Percentiles rank a stretch among this genome's conserved stretches.
phyloP scores from a whole-genome alignment of 257 asterid genomes.

The Solanum habrochaites region DNA sequence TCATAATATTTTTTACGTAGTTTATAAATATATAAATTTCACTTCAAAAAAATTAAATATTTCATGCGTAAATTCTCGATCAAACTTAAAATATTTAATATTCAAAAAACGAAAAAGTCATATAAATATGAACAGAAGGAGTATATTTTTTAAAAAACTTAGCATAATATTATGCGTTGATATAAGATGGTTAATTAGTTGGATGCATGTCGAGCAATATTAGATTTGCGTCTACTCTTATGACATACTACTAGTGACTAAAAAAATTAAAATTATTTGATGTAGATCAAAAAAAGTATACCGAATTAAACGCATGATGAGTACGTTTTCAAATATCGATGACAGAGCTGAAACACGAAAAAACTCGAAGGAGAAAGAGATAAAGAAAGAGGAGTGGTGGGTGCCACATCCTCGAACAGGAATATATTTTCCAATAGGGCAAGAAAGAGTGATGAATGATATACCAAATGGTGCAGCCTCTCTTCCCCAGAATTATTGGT shows the following conservation, averaged over 20 bases:
- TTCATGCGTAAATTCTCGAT: no score
- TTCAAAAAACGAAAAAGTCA: no score
- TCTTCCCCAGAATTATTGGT: constrained; percentile 20
- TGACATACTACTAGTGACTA: not conserved
- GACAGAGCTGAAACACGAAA: not conserved
- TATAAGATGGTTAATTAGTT: no score
- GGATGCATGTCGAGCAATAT: no score
- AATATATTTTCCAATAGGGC: constrained; percentile 42
- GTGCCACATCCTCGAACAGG: constrained; percentile 40
- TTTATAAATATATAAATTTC: no score
- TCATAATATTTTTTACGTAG: no score
- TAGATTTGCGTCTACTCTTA: not conserved
- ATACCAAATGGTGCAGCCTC: constrained; percentile 36
- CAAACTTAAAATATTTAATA: no score
- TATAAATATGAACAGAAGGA: no score
- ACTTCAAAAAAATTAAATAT: no score
- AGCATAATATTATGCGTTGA: no score
- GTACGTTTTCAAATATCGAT: not conserved
- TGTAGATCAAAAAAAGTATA: not conserved
- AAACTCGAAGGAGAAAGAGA: not conserved
- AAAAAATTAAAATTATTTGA: not conserved
- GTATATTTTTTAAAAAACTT: no score
- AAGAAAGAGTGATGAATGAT: constrained; percentile 31
- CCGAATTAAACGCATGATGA: not conserved
- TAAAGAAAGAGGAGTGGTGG: constrained; percentile 8